Evolutionary conservation across 1,139 yeast genomes (phyloP).

Genomic region (Zhuliangozyma blackwelliae): DNA sequence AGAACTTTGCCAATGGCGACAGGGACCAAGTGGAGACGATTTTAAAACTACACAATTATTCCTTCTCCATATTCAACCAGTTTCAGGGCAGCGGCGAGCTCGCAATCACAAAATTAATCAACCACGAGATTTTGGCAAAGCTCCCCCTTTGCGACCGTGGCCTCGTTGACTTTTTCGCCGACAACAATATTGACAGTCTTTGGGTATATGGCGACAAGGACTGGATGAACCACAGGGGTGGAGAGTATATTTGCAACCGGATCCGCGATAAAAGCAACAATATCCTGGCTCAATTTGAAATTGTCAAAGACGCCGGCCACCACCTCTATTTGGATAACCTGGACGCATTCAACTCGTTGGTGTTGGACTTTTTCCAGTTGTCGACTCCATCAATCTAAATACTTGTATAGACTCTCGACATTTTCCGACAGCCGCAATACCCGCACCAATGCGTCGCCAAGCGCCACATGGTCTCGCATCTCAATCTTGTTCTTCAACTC

Average conservation of each 20-base stretch:
- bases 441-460: slow-evolving; percentile 2
- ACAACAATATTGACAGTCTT: slow-evolving; percentile 21
- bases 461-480: slow-evolving; percentile 7
- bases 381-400: slow-evolving; percentile 2
- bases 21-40: slow-evolving; percentile 17
- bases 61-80: slow-evolving; percentile 43
- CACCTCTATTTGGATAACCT: slow-evolving; percentile 42
- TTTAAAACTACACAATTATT: slow-evolving; percentile 38
- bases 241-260: slow-evolving; percentile 28
- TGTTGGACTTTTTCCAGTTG: slow-evolving; percentile 24
- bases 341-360: slow-evolving; percentile 23
- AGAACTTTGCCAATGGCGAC: slow-evolving; percentile 18
- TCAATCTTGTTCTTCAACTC: slow-evolving; percentile 32
- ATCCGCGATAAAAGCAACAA: slow-evolving; percentile 14
- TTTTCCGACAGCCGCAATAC: slow-evolving; percentile 2
- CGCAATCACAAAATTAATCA: slow-evolving; percentile 41
- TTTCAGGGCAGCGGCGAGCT: slow-evolving; percentile 44
- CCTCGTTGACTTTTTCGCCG: slow-evolving; percentile 25
- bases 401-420: slow-evolving; percentile 7
- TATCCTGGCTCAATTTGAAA: slow-evolving; percentile 16
- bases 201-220: slow-evolving; percentile 45
- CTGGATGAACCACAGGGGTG: slow-evolving; percentile 45
- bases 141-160: slow-evolving; percentile 43
- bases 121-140: slow-evolving; percentile 37
- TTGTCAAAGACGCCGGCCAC: slow-evolving; percentile 39